Conservation (phyloP, 2,329 filamentous ascomycete species). For the Cryphonectria carpinicola region DNA sequence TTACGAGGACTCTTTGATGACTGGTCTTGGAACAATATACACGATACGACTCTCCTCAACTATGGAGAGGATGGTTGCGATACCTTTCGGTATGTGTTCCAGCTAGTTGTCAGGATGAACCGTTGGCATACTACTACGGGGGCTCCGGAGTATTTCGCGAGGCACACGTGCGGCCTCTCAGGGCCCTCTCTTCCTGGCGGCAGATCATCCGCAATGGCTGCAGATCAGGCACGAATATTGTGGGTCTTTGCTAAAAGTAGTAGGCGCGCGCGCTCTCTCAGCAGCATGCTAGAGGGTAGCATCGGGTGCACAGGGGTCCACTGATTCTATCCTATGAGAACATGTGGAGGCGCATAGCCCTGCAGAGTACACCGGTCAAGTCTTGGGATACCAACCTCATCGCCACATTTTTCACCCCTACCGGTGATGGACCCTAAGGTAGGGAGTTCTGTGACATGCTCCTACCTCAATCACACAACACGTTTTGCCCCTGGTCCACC, state of each 20-base stretch:
- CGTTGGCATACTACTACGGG: background rate
- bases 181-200: background rate
- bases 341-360: conserved; percentile 2
- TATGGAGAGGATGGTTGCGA: background rate
- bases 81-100: background rate
- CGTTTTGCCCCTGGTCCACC: background rate
- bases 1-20: background rate
- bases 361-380: background rate
- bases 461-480: background rate
- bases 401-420: background rate
- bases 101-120: background rate
- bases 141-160: background rate
- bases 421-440: background rate
- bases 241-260: conserved; percentile 21
- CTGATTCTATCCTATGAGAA: conserved; percentile 3
- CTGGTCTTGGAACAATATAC: background rate
- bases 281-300: background rate
- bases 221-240: conserved; percentile 10
- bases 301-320: background rate
- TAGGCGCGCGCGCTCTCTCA: conserved; percentile 23
- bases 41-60: background rate
- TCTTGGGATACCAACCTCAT: background rate
- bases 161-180: background rate
- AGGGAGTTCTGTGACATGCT: background rate
- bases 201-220: conserved; percentile 8